Base-by-base conservation (phyloP, 2,329 filamentous ascomycete genomes). In the Neocucurbitaria cava region DNA sequence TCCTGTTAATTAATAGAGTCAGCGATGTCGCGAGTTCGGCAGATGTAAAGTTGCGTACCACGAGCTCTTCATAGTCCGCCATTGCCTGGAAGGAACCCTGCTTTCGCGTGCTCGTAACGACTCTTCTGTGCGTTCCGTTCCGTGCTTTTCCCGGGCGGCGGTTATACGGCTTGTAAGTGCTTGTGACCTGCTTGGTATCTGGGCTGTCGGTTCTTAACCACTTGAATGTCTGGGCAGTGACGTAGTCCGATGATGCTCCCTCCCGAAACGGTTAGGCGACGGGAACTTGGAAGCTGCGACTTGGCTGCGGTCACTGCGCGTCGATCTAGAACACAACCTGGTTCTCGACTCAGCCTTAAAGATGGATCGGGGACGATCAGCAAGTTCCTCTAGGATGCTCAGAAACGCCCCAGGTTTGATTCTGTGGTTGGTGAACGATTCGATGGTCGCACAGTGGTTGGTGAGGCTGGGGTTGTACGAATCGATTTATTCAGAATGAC, bases 31-130 rank as follows among this genome's bases (percentile, higher is more conserved):
- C 13, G 2, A 23, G 20, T 1, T 3, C 21, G 20, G 21, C 38
- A 23, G 15, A 24, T 24, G 9, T 21, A 23, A 15, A 4, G 38
- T 31, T 53, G 54, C 66, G 57, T 62, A 71, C 67, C 55, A 67
- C 61, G 9, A 71, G 49, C 42, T 71, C 67, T 56, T 58, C 62
- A 56, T 68, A 68, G 31, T 64, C 61, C 24, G 59, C 64, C 65
- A 69, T 40, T 35, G n/a, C 9, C 28, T 21, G 5, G 24, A 26
- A n/a, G 35, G 35, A 39, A 11, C 36, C 36, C 17, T 39, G 36
- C 11, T 21, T 15, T 39, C 17, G 17, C 17, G 21, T 40, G 38
- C 38, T 13, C 11, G 38, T 23, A 40, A 40, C 10, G 38, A n/a
- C n/a, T 15, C 38, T 24, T 40, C 65, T 63, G 65, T 46, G 13